Evolutionary conservation across 192 early-diverging fungal genomes (phyloP), one percentile per base, ranked within the genome.

Genomic region (Coemansia sp.): DNA sequence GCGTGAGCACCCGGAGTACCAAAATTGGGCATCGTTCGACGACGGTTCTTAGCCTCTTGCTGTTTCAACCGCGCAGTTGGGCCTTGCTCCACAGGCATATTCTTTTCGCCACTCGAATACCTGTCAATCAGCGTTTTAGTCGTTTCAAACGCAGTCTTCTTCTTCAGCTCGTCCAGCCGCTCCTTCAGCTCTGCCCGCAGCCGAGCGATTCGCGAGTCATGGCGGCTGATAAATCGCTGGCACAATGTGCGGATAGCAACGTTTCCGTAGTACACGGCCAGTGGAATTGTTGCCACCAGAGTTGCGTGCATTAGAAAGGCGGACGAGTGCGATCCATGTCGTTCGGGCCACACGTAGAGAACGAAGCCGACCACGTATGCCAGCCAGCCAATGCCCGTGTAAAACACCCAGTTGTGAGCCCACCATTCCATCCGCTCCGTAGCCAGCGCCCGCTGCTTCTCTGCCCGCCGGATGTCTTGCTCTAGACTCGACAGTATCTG

Each of bases 161-260:
- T 94, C 79, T 98, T 98, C 59, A 98, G 82, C 71, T 94, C 96
- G 59, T 98, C 94, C 14, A 98, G 73, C 72, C 90, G 86, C 44
- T 82, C 83, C 61, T 88, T 90, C 60, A 89, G 83, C 58, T 90
- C 71, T 38, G 76, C 76, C n/a, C 74, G 69, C 46, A 84, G 69
- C 21, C 57, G 52, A 17, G 57, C 70, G 46, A 87, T 62, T 21
- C 49, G 61, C 4, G 48, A 55, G 20, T 75, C 63, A 15, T 81
- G 68, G n/a, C 58, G 28, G 37, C 36, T 59, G 53, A 73, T 59
- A 9, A 54, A 64, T 21, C 69, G 71, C 49, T 60, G 56, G 12
- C 60, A 65, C n/a, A 64, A 48, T 6, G 65, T 57, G 21, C 65
- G 52, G 50, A 73, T 76, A 5, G 47, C 62, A 21, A 51, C 26